A percentile compares a stretch with the other conserved stretches of the same genome.
phyloP scores from a whole-genome alignment of 257 asterid genomes.

The Cordia subcordata region DNA sequence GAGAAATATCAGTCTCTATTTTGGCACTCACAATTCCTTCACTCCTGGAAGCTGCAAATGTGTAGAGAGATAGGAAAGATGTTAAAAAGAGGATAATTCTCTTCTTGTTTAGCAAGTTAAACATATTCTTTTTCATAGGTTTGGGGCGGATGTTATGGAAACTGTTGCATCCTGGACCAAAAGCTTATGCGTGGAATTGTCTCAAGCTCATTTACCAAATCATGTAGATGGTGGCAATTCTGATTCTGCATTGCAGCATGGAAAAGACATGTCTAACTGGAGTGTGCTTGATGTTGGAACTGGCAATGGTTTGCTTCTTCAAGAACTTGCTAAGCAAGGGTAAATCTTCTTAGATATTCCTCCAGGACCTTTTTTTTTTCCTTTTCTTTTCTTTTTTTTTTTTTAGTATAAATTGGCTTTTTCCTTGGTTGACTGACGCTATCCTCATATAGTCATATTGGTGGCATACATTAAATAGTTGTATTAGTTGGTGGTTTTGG shows the following conservation, averaged over 20 bases:
- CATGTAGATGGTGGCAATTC: conserved; percentile 45
- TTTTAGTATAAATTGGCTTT: too few species aligned
- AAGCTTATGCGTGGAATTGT: conserved; percentile 65
- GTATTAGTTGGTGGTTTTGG: too few species aligned
- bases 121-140: conserved; percentile 42
- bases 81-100: background rate
- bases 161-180: conserved; percentile 83
- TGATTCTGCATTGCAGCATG: conserved; percentile 46
- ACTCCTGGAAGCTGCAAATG: too few species aligned
- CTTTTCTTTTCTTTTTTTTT: too few species aligned
- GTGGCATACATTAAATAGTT: too few species aligned
- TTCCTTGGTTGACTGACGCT: too few species aligned
- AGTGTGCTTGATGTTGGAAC: conserved; percentile 94
- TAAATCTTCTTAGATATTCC: conserved; percentile 26
- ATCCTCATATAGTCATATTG: too few species aligned
- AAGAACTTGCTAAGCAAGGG: conserved; percentile 95
- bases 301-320: conserved; percentile 96
- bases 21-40: too few species aligned
- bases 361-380: conserved; percentile 5
- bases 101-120: background rate
- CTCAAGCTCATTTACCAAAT: conserved; percentile 59
- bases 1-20: too few species aligned
- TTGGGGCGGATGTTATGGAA: conserved; percentile 96
- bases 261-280: conserved; percentile 67
- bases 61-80: too few species aligned